Evolutionary conservation across 108 stramenopile species (phyloP).

Genomic region (Fragilaria radians): DNA sequence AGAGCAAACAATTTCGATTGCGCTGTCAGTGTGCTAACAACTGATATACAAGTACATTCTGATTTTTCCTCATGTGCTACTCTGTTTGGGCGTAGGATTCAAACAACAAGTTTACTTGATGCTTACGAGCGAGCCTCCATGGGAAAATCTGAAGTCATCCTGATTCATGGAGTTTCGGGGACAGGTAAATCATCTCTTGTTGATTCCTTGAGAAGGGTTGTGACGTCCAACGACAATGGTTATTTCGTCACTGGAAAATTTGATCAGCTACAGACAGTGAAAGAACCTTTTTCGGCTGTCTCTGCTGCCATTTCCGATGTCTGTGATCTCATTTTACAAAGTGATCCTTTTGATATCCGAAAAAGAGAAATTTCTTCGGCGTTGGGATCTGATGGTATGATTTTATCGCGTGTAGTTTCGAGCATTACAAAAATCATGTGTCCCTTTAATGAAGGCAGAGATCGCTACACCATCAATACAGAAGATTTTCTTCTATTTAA

Average conservation of each 20-base stretch:
- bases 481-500: not conserved
- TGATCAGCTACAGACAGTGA: conserved; percentile 14
- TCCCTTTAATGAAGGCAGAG: not conserved
- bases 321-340: not conserved
- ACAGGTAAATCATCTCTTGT: conserved; percentile 22
- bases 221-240: conserved; percentile 7
- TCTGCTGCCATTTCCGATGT: conserved; percentile 10
- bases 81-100: not conserved
- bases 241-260: conserved; percentile 27
- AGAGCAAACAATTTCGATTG: not conserved
- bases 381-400: not conserved
- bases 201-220: conserved; percentile 1
- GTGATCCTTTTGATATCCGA: too few species aligned
- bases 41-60: not conserved
- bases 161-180: conserved; percentile 16
- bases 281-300: conserved; percentile 10
- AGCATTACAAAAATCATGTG: not conserved
- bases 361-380: not conserved
- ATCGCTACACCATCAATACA: not conserved
- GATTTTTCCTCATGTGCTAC: not conserved
- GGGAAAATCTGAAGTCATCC: conserved; percentile 7
- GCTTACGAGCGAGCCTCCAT: not conserved
- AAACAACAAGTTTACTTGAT: not conserved
- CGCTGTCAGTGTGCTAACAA: not conserved
- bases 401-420: not conserved